phyloP scores from a whole-genome alignment of 208 protist species.

The Leishmania tropica region DNA sequence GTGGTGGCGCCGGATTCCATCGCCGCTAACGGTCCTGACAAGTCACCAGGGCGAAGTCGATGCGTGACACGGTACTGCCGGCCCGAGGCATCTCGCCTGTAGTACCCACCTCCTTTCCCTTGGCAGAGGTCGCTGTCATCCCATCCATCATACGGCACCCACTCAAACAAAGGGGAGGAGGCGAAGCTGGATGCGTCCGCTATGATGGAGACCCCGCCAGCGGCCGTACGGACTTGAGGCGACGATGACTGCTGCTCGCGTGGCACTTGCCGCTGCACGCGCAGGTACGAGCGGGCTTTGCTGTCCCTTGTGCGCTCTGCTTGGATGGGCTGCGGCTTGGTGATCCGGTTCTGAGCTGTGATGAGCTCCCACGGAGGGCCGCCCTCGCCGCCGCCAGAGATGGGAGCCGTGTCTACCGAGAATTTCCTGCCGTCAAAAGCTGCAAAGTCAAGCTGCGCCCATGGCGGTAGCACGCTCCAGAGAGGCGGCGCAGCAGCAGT shows the following conservation, averaged over 20 bases:
- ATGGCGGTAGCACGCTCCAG: constrained; percentile 12
- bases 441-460: constrained; percentile 16
- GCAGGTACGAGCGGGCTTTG: neutral
- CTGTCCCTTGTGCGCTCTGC: neutral
- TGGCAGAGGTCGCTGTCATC: constrained; percentile 30
- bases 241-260: neutral
- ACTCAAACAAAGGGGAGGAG: constrained; percentile 25
- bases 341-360: neutral
- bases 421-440: neutral
- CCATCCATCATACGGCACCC: constrained; percentile 31
- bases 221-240: neutral
- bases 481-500: neutral
- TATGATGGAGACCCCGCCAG: neutral
- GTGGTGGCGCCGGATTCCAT: constrained; percentile 17
- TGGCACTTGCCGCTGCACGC: neutral
- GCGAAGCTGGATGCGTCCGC: constrained; percentile 15
- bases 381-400: neutral
- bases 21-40: constrained; percentile 8
- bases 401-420: neutral
- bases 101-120: constrained; percentile 8
- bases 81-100: constrained; percentile 9
- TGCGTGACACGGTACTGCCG: constrained; percentile 9
- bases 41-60: constrained; percentile 16
- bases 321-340: neutral
- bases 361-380: neutral